A percentile compares a stretch with the other conserved stretches of the same genome.
Evolutionary conservation across 2,329 filamentous ascomycete species (phyloP).

Genomic region (Cladosporium sp.): DNA sequence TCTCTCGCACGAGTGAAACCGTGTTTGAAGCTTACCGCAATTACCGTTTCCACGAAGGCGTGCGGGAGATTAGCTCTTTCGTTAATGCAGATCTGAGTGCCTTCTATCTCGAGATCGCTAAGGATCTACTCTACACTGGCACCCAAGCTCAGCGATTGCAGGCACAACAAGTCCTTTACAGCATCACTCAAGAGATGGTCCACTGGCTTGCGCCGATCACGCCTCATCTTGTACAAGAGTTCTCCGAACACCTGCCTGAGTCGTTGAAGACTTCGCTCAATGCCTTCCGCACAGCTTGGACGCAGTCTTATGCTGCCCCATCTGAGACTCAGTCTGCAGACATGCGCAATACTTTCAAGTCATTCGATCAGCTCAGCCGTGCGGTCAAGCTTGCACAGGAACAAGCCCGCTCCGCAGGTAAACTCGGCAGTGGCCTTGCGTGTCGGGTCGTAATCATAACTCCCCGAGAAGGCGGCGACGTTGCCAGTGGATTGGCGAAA

Average conservation of each 20-base stretch:
- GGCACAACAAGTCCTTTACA: slow-evolving; percentile 54
- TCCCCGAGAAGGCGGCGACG: not conserved
- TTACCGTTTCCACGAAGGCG: slow-evolving; percentile 78
- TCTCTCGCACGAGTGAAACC: slow-evolving; percentile 60
- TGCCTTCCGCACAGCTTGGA: slow-evolving; percentile 26
- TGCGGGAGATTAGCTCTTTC: slow-evolving; percentile 73
- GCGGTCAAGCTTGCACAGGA: slow-evolving; percentile 76
- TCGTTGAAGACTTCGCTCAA: slow-evolving; percentile 21
- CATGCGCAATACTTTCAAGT: slow-evolving; percentile 44
- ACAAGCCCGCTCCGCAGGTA: slow-evolving; percentile 64
- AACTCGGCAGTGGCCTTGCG: slow-evolving; percentile 76
- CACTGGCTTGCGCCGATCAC: slow-evolving; percentile 77
- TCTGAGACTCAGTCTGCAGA: slow-evolving; percentile 6
- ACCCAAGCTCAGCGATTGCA: slow-evolving; percentile 58
- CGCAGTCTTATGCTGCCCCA: slow-evolving; percentile 17
- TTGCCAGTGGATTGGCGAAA: not conserved
- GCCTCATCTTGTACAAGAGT: slow-evolving; percentile 81
- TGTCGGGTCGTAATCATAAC: slow-evolving; percentile 59
- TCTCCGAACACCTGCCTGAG: slow-evolving; percentile 70
- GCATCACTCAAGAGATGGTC: slow-evolving; percentile 68
- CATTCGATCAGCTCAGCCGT: slow-evolving; percentile 49
- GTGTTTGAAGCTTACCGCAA: slow-evolving; percentile 63
- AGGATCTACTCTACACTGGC: slow-evolving; percentile 87
- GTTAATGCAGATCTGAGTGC: slow-evolving; percentile 78
- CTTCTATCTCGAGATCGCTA: slow-evolving; percentile 89